Conservation (phyloP, 1,139 yeast species). For the Groenewaldozyma sp. region DNA sequence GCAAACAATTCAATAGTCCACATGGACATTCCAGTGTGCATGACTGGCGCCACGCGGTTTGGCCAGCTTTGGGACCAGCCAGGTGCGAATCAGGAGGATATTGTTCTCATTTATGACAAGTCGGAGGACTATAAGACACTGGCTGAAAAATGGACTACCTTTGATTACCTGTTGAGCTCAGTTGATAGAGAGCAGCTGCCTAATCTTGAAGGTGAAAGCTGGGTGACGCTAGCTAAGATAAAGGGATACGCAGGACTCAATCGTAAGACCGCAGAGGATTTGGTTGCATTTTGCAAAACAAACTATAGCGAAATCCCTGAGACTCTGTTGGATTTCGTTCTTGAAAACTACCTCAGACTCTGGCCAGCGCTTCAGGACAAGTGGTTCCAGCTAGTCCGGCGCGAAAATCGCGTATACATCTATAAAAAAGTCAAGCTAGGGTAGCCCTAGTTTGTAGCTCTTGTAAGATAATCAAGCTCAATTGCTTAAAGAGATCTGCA, state of each 20-base stretch:
- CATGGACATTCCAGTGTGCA: constrained; percentile 72
- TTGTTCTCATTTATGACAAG: constrained; percentile 56
- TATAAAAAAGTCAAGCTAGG: constrained; percentile 8
- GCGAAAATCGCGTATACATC: constrained; percentile 7
- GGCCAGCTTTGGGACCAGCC: constrained; percentile 47
- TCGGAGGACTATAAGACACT: constrained; percentile 46
- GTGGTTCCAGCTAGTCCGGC: constrained; percentile 1
- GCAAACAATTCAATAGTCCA: constrained; percentile 37
- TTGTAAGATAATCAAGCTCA: no score
- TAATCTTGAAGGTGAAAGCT: constrained; percentile 22
- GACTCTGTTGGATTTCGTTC: not conserved
- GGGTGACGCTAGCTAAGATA: constrained; percentile 34
- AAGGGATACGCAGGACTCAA: constrained; percentile 34
- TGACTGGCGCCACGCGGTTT: constrained; percentile 79
- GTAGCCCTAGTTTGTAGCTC: constrained; percentile 2
- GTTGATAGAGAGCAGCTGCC: constrained; percentile 15
- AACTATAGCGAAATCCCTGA: not conserved
- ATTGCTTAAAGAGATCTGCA: no score
- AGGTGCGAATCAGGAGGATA: constrained; percentile 12
- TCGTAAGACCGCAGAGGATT: constrained; percentile 5
- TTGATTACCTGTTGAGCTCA: constrained; percentile 52
- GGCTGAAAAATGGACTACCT: constrained; percentile 40
- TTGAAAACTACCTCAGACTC: not conserved
- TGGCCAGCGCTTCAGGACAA: not conserved
- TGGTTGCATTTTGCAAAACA: not conserved